Evolutionary conservation across 2,329 filamentous ascomycete genomes (phyloP).

Genomic region (Paecilomyces formosus): DNA sequence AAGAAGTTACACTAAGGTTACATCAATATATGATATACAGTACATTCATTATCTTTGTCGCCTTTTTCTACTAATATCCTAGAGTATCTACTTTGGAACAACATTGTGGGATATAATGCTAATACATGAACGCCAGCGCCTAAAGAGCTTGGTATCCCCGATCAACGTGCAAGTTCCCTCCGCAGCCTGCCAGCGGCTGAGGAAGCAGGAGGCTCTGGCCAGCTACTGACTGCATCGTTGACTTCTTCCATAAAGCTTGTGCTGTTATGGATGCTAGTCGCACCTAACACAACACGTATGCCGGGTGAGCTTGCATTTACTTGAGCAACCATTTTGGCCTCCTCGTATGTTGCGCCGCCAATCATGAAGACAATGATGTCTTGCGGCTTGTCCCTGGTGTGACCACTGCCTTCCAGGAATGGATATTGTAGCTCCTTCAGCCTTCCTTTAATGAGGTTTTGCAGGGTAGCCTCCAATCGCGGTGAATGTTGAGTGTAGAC

Average conservation of each 20-base stretch:
- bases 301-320: slow-evolving; percentile 88
- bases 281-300: slow-evolving; percentile 79
- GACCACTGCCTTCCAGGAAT: slow-evolving; percentile 80
- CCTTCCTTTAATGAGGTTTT: slow-evolving; percentile 87
- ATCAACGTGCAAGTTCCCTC: slow-evolving; percentile 51
- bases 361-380: slow-evolving; percentile 94
- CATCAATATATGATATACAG: not conserved
- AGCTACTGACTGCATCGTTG: slow-evolving; percentile 75
- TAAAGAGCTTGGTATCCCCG: slow-evolving; percentile 1
- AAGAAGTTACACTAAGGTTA: not conserved
- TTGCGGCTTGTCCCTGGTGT: slow-evolving; percentile 90
- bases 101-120: not conserved
- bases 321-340: slow-evolving; percentile 91
- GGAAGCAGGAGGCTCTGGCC: slow-evolving; percentile 64
- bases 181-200: slow-evolving; percentile 56
- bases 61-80: not conserved
- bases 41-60: not conserved
- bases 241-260: slow-evolving; percentile 84
- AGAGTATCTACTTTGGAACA: not conserved
- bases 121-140: slow-evolving; percentile 7
- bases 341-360: slow-evolving; percentile 90
- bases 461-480: slow-evolving; percentile 74
- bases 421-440: slow-evolving; percentile 83
- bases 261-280: slow-evolving; percentile 83
- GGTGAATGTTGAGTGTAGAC: slow-evolving; percentile 98